Base-by-base conservation (phyloP, 306 rosid genomes). In the Glycine tomentella region DNA sequence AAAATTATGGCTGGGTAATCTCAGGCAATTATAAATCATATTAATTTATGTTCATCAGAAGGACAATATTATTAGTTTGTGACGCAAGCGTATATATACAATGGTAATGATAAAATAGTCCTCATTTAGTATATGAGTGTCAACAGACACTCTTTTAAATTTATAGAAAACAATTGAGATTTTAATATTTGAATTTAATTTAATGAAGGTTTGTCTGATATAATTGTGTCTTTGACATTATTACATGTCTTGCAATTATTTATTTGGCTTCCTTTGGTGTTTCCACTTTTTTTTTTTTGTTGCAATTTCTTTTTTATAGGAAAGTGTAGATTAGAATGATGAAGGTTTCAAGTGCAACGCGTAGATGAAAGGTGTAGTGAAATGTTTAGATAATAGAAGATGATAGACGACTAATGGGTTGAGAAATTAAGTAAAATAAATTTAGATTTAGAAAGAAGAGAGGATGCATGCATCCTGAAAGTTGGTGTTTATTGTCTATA, bases 211-310 rank as follows among this genome's bases (percentile, higher is more conserved):
- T 84, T 64, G 58, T 62, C 44, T 20, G 20, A 68, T 76, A 68
- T 81, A 76, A 76, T 80, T 81, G 55, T 80, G 82, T 71, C 80
- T 70, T 76, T 72, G 85, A 64, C 82, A 80, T 71, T 76, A 25
- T 71, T 81, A 65, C 72, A 76, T 64, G 52, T 81, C 79, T 64
- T 45, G 3, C 8, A 57, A 11, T 63, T 62, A 20, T 84, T 63
- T 63, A 62, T 12, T 9, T 9, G 68, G 79, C 20, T 82, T 51
- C 66, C 33, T 49, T 70, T 69, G 38, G 53, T 58, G 62, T 80
- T 70, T 58, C 5, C 20, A 7, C 20, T n/a, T 10, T 50, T 25
- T n/a, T 10, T 50, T 25, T 25, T 25, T 25, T 25, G 1, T 25
- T 25, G 31, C 31, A 25, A 25, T 25, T 36, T 15, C 20, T 17